Evolutionary conservation across 768 basidiomycete species (phyloP), one percentile per base, ranked within the genome.

Genomic region (Tricholomella constricta): DNA sequence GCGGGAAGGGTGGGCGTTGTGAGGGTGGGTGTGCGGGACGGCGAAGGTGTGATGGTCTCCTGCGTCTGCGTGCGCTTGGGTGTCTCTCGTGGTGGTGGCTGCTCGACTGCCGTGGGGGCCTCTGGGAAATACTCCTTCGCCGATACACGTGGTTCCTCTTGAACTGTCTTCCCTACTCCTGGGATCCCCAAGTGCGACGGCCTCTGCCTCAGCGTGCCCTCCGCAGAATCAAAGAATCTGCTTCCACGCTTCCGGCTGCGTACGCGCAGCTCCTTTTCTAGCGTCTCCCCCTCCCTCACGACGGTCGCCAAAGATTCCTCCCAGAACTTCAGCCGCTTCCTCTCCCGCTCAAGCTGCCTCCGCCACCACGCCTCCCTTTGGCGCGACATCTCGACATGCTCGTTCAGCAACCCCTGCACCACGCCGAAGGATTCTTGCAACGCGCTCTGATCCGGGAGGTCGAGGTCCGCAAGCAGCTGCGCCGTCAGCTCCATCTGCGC

Each of bases 241-340:
- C 84, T 88, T 46, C 84, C 82, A 46, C 84, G 75, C 68, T 72
- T 81, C 60, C 82, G 66, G 48, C 81, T 82, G 47, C 83, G 71
- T 56, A 72, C 76, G 55, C 83, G 78, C 51, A 98, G 75, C 69
- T 96, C 92, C 52, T 73, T 72, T 73, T 98, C 95, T 19, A 95
- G 78, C 9, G 76, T 78, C 62, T 92, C 91, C 14, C 94, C 93
- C 66, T 96, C 91, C 51, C 80, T 78, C 1, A 94, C 94, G 7
- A 95, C 93, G 2, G 84, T 82, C 49, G 87, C 84, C 63, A 98
- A 69, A 66, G 90, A 95, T 71, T 93, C 88, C 70, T 96, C 94
- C 95, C 95, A 98, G 23, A 94, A 74, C 10, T 65, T 72, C 62
- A 85, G 84, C 22, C 85, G 75, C 59, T 79, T 74, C 43, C 78